Conservation (phyloP, 495 filamentous ascomycete species). For the Hypomontagnella monticulosa region DNA sequence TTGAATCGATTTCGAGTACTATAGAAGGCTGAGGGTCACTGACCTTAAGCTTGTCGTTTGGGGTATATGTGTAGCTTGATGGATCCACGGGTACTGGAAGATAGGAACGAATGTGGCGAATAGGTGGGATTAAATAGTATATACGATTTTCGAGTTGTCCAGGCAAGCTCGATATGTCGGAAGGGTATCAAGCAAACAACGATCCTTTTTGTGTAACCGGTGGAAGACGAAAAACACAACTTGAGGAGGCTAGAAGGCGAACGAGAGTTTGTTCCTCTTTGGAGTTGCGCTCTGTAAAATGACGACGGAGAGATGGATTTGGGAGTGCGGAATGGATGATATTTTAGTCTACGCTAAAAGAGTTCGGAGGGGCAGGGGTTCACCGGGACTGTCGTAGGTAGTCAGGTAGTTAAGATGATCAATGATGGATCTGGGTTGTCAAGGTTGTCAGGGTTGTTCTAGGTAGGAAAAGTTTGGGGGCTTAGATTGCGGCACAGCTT, state of each 20-base stretch:
- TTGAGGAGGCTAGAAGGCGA: constrained; percentile 2
- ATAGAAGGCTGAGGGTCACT: constrained; percentile 17
- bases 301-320: constrained; percentile 3
- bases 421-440: not conserved
- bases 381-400: not conserved
- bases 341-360: constrained; percentile 13
- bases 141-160: constrained; percentile 24
- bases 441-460: constrained; percentile 24
- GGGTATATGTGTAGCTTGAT: not conserved
- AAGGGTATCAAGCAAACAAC: constrained; percentile 18
- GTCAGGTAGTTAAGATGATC: not conserved
- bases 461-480: constrained; percentile 36
- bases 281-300: constrained; percentile 3
- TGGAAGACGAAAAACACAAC: constrained; percentile 4
- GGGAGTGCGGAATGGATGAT: constrained; percentile 1
- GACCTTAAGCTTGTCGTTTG: not conserved
- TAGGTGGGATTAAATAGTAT: constrained; percentile 21
- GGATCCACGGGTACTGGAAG: not conserved
- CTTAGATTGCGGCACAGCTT: constrained; percentile 42
- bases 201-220: constrained; percentile 19
- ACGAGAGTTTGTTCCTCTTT: constrained; percentile 5
- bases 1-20: constrained; percentile 9
- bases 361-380: not conserved
- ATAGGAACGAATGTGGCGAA: constrained; percentile 21
- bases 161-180: constrained; percentile 20